Percentiles rank a stretch among this genome's conserved stretches.
Evolutionary conservation across 148 eudicot species (phyloP).

Genomic region (Rhododendron mucronatum): DNA sequence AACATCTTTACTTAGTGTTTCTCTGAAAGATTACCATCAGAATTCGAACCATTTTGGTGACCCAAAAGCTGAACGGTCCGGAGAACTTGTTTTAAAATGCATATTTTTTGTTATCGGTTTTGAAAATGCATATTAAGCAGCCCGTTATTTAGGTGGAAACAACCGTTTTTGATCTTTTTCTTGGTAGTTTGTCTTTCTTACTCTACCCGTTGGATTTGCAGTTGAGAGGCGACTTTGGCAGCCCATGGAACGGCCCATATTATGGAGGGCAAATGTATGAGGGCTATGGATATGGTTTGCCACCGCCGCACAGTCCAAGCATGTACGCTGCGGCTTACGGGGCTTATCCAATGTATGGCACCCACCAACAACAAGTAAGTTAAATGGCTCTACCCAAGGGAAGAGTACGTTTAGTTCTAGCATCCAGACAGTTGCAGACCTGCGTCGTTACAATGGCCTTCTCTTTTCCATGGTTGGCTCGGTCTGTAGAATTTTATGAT

Average conservation of each 20-base stretch:
- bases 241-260: constrained; percentile 76
- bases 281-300: constrained; percentile 69
- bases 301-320: constrained; percentile 76
- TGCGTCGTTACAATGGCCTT: constrained; percentile 16
- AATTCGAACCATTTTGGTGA: constrained; percentile 1
- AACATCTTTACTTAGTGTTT: neutral
- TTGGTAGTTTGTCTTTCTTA: neutral
- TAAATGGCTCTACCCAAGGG: constrained; percentile 9
- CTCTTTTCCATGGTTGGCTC: constrained; percentile 38
- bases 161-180: neutral
- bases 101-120: neutral
- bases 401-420: constrained; percentile 13
- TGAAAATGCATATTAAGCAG: neutral
- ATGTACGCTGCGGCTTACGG: constrained; percentile 87
- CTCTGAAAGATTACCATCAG: neutral
- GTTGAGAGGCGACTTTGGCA: constrained; percentile 67
- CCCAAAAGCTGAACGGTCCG: neutral
- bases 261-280: constrained; percentile 78
- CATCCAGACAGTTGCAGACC: neutral
- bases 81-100: neutral
- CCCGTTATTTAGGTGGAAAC: neutral
- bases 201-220: constrained; percentile 21
- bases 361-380: constrained; percentile 83
- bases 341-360: constrained; percentile 70
- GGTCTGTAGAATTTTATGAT: constrained; percentile 39